phyloP scores from a whole-genome alignment of 805 yeast genomes.

The Zygotorulaspora chibaensis region DNA sequence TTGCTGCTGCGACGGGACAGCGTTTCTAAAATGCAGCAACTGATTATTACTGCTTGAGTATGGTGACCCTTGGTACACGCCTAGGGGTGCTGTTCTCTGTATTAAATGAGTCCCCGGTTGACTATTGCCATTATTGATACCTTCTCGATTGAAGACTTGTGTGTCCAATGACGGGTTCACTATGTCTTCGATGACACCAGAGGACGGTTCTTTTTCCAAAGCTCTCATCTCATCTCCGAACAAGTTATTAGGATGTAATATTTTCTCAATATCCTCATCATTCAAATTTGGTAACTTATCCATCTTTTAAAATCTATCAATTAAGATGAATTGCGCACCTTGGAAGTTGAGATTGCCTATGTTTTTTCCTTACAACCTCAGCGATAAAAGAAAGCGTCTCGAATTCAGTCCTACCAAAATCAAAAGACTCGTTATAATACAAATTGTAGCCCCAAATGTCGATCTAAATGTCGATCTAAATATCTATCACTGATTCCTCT shows the following conservation, averaged over 20 bases:
- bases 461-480: too few relatives aligned
- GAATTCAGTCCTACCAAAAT: too few relatives aligned
- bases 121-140: conserved; percentile 1
- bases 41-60: conserved; percentile 13
- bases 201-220: conserved; percentile 8
- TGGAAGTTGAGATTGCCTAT: too few relatives aligned
- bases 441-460: too few relatives aligned
- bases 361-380: too few relatives aligned
- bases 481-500: too few relatives aligned
- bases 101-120: conserved; percentile 14
- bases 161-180: conserved; percentile 27
- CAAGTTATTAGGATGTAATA: conserved; percentile 17
- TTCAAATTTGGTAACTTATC: conserved; percentile 17
- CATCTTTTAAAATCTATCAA: neutral
- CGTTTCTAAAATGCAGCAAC: conserved; percentile 13
- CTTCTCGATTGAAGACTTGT: conserved; percentile 3
- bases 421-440: too few relatives aligned
- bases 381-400: too few relatives aligned
- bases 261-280: conserved; percentile 29
- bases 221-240: conserved; percentile 15
- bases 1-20: conserved; percentile 9
- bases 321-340: neutral
- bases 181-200: conserved; percentile 29
- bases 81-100: conserved; percentile 16
- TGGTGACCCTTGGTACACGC: conserved; percentile 11